Evolutionary conservation across 164 flowering plant genomes (phyloP).

Genomic region (Taxillus chinensis): DNA sequence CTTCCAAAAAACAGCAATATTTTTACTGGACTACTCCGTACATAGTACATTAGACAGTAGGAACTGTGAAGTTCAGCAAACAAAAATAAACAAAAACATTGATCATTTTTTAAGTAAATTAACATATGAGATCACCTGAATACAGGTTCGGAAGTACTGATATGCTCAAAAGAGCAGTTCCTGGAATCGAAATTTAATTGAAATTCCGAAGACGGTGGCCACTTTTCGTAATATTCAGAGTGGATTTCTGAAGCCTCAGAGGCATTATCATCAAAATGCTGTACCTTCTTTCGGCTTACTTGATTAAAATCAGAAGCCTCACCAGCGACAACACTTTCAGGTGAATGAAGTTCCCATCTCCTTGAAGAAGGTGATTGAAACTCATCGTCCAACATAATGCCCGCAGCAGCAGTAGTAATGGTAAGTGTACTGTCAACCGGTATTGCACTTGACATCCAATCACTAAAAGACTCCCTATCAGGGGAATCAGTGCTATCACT

Average conservation of each 20-base stretch:
- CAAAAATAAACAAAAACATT: too few relatives aligned
- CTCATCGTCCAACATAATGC: constrained; percentile 52
- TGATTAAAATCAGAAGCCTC: constrained; percentile 51
- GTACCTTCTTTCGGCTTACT: constrained; percentile 18
- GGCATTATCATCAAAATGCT: constrained; percentile 31
- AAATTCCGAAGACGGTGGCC: constrained; percentile 40
- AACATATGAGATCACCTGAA: constrained; percentile 42
- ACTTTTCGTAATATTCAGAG: constrained; percentile 33
- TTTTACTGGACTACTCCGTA: constrained; percentile 5
- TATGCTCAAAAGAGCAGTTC: constrained; percentile 28
- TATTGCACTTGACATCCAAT: constrained; percentile 75
- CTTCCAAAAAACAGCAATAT: constrained; percentile 46
- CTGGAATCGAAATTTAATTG: constrained; percentile 18
- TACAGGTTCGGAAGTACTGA: constrained; percentile 58
- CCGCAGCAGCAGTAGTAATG: constrained; percentile 75
- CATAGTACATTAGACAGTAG: neutral
- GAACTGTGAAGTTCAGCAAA: too few relatives aligned
- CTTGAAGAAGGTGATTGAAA: constrained; percentile 25
- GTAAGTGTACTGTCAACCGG: constrained; percentile 58
- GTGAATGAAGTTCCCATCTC: constrained; percentile 43
- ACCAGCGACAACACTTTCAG: constrained; percentile 41
- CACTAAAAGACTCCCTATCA: constrained; percentile 19
- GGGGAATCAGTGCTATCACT: constrained; percentile 29
- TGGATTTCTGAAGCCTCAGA: constrained; percentile 39
- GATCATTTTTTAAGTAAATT: too few relatives aligned